These are phyloP conservation scores for Eutrema yunnanense DNA, from an alignment of 345 rosid species.

Conservation along the genomic window DNA sequence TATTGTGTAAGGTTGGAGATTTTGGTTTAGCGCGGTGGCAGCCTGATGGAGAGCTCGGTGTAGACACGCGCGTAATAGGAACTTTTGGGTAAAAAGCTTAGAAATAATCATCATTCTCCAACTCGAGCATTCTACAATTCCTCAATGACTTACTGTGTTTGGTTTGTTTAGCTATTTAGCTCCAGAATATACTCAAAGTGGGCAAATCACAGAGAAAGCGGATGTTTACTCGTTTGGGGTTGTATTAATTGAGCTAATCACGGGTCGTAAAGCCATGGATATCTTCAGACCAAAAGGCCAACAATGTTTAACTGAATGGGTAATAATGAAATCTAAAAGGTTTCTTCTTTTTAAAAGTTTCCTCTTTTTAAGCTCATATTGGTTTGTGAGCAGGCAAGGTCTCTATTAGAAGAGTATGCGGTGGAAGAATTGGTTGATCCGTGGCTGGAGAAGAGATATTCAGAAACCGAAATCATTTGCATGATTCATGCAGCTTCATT, in stretches of 20 bases:
- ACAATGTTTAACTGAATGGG: conserved; percentile 98
- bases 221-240: conserved; percentile 98
- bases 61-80: conserved; percentile 50
- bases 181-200: conserved; percentile 94
- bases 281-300: conserved; percentile 90
- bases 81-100: conserved; percentile 41
- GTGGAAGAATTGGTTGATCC: conserved; percentile 77
- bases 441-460: conserved; percentile 40
- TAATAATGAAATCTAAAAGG: conserved; percentile 19
- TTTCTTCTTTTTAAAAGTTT: not conserved
- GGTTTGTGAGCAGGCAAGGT: conserved; percentile 59
- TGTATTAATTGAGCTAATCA: conserved; percentile 84
- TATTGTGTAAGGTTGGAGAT: conserved; percentile 51
- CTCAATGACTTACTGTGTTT: not conserved
- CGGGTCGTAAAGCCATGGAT: conserved; percentile 94
- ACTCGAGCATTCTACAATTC: not conserved
- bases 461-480: conserved; percentile 67
- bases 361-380: not conserved
- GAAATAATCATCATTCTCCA: not conserved
- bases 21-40: conserved; percentile 68
- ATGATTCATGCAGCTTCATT: conserved; percentile 93
- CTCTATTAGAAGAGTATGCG: conserved; percentile 71
- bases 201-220: conserved; percentile 96
- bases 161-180: conserved; percentile 71
- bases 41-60: conserved; percentile 50